Conservation (phyloP, 495 filamentous ascomycete genomes). For the Lophiostoma macrostomum region DNA sequence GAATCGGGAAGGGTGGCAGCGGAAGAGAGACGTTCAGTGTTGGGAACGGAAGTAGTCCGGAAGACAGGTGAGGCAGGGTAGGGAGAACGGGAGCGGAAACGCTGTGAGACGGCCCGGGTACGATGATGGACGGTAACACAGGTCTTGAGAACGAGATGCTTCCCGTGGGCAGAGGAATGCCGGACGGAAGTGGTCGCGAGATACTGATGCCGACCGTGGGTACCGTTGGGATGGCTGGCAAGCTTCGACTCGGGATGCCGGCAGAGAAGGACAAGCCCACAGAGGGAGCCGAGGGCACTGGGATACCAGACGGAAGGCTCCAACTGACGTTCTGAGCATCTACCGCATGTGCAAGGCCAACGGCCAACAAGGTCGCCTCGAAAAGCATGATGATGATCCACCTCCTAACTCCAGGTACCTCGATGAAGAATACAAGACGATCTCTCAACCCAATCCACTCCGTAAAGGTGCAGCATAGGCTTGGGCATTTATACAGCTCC, state of each 20-base stretch:
- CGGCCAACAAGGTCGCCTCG: not conserved
- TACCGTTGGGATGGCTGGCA: not conserved
- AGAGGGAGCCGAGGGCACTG: conserved; percentile 2
- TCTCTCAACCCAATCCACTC: too few relatives aligned
- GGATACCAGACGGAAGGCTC: conserved; percentile 5
- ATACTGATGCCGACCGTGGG: not conserved
- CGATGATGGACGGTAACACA: not conserved
- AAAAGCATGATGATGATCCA: not conserved
- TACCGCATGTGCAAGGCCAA: not conserved
- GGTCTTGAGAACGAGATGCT: not conserved
- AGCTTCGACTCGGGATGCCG: not conserved
- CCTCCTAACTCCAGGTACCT: not conserved
- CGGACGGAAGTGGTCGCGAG: not conserved
- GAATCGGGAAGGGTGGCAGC: not conserved
- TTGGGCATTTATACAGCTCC: too few relatives aligned
- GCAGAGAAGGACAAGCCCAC: not conserved
- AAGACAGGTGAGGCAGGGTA: too few relatives aligned
- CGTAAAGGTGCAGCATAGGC: too few relatives aligned
- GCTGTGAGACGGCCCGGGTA: too few relatives aligned
- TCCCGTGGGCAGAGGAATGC: not conserved
- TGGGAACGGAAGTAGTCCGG: not conserved
- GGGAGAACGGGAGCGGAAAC: not conserved
- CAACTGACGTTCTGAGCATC: conserved; percentile 2
- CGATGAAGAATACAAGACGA: too few relatives aligned
- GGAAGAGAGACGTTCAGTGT: conserved; percentile 5